A percentile compares a stretch with the other conserved stretches of the same genome.
phyloP scores from a whole-genome alignment of 2,329 filamentous ascomycete species.

The Colletotrichum theobromicola region DNA sequence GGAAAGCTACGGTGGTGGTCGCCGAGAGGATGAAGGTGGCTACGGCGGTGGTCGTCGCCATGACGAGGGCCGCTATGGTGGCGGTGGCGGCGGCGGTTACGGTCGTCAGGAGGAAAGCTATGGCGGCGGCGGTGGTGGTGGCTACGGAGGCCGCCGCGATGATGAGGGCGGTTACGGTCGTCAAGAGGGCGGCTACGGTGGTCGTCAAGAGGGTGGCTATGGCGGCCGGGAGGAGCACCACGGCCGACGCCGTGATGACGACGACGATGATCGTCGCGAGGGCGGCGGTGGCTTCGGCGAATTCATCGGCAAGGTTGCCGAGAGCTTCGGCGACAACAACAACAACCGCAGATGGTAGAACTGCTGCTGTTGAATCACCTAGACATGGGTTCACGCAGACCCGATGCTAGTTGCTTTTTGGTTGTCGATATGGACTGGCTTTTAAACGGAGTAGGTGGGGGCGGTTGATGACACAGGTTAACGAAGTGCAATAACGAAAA shows the following conservation, averaged over 20 bases:
- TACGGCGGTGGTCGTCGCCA: conserved; percentile 29
- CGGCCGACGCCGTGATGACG: conserved; percentile 17
- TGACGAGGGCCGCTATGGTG: conserved; percentile 7
- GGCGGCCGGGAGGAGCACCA: conserved; percentile 16
- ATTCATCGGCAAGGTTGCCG: conserved; percentile 25
- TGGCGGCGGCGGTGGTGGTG: conserved; percentile 27
- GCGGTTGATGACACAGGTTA: neutral
- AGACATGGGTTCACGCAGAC: neutral
- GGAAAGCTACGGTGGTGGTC: conserved; percentile 21
- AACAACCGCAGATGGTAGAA: conserved; percentile 21
- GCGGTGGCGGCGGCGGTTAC: conserved; percentile 3
- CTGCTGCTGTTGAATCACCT: neutral
- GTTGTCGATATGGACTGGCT: neutral
- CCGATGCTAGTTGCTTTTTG: neutral
- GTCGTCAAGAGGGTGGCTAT: conserved; percentile 23
- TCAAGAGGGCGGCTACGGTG: conserved; percentile 23
- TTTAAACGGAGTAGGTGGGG: neutral
- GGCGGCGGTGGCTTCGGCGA: conserved; percentile 23
- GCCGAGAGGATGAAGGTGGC: conserved; percentile 26
- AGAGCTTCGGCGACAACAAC: conserved; percentile 19
- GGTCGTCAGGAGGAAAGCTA: conserved; percentile 26
- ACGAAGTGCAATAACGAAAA: conserved; percentile 7
- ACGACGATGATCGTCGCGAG: conserved; percentile 11
- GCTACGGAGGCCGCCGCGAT: neutral
- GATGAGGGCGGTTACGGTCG: conserved; percentile 1